Conservation (phyloP, 2,329 filamentous ascomycete species). For the Dothistroma pini region DNA sequence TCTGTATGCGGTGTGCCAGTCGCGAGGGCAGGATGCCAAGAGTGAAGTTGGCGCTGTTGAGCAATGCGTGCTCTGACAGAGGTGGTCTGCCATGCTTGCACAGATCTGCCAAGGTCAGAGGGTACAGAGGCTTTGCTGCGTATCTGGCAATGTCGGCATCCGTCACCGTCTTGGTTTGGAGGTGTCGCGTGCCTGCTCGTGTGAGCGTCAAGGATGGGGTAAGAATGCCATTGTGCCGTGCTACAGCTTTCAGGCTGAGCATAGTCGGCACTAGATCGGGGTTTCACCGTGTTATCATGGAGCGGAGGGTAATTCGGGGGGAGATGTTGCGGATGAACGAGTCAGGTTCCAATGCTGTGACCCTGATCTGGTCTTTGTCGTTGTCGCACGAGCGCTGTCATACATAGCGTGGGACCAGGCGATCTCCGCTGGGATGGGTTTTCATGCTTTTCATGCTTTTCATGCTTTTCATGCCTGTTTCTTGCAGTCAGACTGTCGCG, state of each 20-base stretch:
- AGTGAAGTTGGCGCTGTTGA: constrained; percentile 92
- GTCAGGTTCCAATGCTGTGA: background rate
- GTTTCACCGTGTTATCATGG: constrained; percentile 16
- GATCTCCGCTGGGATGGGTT: background rate
- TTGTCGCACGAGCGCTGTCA: background rate
- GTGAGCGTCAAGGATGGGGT: background rate
- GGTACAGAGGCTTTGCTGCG: constrained; percentile 72
- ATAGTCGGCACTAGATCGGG: constrained; percentile 20
- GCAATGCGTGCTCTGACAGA: constrained; percentile 71
- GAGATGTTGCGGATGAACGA: background rate
- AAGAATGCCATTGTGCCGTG: constrained; percentile 22
- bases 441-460: too few species aligned
- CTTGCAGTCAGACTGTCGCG: background rate
- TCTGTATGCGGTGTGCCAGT: constrained; percentile 89
- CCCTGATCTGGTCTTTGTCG: background rate
- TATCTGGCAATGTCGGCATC: constrained; percentile 77
- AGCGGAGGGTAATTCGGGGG: background rate
- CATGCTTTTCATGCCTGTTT: background rate
- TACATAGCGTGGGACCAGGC: background rate
- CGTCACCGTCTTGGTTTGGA: constrained; percentile 44
- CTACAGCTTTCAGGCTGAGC: constrained; percentile 29
- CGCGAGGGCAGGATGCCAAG: constrained; percentile 87
- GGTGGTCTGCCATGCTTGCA: constrained; percentile 87
- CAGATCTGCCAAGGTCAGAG: constrained; percentile 80
- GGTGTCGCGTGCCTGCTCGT: constrained; percentile 21